Base-by-base conservation (phyloP, 169 alveolate species). In the Miamiensis avidus region DNA sequence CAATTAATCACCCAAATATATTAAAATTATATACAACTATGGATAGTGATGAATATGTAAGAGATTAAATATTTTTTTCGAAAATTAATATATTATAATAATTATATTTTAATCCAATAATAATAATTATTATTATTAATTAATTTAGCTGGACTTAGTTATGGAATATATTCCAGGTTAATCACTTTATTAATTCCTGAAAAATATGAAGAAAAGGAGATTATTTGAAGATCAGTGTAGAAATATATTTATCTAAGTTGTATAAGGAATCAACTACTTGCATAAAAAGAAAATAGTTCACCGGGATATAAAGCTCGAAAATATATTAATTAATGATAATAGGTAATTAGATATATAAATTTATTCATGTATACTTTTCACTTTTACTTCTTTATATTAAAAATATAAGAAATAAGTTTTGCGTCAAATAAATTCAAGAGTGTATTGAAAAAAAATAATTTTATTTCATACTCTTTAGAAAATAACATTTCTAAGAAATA, bases 271-370 rank as follows among this genome's bases (percentile, higher is more conserved):
- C 4, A 90, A 94, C 33, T 95, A 95, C 84, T 87, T 93, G 31
- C 95, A 94, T 65, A 88, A 91, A 72, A 65, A 87, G 32, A 89
- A 89, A 29, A 92, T 95, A 30, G 88, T 82, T 29, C 98, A 95
- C 85, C 34, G 98, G 29, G 98, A 95, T 82, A 75, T 95, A 26
- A 95, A 95, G 65, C 95, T 95, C 25, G 98, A 95, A 88, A 83
- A 83, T 49, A 65, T 83, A 1, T 65, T 83, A 25, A 30, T 83
- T 32, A 31, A 64, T 33, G 78, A 83, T 75, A 82, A 74, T 0
- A 76, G 75, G 69, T 49, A 49, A 49, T 4, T 49, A 11, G 20
- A 49, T 49, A n/a, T n/a, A n/a, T n/a, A n/a, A n/a, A n/a, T n/a
- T n/a, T n/a, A n/a, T n/a, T n/a, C n/a, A n/a, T n/a, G n/a, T n/a